Percentiles rank a stretch among this genome's conserved stretches.
Evolutionary conservation across 345 rosid species (phyloP).

Genomic region (Euphorbia pulcherrima): DNA sequence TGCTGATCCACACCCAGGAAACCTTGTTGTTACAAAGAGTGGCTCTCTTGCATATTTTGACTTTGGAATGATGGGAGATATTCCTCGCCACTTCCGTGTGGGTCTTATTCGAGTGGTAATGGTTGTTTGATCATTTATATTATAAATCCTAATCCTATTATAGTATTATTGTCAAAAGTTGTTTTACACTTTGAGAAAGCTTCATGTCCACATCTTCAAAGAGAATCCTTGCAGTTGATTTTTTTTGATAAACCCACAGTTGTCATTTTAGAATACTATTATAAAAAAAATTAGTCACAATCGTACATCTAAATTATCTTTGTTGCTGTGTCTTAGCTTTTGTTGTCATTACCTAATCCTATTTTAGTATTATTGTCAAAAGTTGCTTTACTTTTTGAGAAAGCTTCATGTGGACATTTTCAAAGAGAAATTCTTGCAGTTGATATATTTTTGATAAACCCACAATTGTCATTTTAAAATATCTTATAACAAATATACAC

Average conservation of each 20-base stretch:
- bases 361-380: slow-evolving; percentile 2
- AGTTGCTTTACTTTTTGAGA: neutral
- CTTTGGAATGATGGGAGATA: slow-evolving; percentile 97
- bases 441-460: neutral
- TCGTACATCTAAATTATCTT: neutral
- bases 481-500: neutral
- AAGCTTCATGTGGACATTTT: neutral
- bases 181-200: neutral
- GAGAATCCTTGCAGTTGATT: neutral
- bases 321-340: neutral
- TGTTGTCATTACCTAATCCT: neutral
- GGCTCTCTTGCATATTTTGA: slow-evolving; percentile 91
- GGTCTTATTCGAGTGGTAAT: slow-evolving; percentile 95
- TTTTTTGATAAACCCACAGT: neutral
- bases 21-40: slow-evolving; percentile 67
- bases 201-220: neutral
- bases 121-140: slow-evolving; percentile 1
- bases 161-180: neutral
- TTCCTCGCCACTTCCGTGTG: slow-evolving; percentile 89
- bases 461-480: neutral
- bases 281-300: neutral
- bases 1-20: slow-evolving; percentile 99
- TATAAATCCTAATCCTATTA: too few relatives aligned
- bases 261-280: neutral
- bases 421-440: neutral